Conservation (phyloP, 2,329 filamentous ascomycete species). For the Claviceps maximensis region DNA sequence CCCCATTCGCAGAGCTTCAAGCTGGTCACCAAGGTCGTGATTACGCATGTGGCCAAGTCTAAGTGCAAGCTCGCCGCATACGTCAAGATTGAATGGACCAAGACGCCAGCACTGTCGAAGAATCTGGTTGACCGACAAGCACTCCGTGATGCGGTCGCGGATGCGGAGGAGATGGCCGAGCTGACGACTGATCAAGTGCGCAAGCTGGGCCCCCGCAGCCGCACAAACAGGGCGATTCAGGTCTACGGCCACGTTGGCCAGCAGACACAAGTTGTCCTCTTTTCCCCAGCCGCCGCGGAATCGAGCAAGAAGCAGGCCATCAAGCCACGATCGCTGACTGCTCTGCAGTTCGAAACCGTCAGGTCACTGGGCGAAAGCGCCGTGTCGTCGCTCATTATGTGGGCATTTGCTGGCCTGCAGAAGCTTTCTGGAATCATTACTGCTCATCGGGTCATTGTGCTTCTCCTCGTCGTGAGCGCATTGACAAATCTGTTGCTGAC, state of each 20-base stretch:
- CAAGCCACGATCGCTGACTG: constrained; percentile 47
- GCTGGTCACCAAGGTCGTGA: constrained; percentile 79
- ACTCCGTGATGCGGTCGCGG: constrained; percentile 57
- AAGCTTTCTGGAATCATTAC: constrained; percentile 55
- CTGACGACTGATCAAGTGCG: constrained; percentile 66
- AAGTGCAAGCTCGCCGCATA: constrained; percentile 86
- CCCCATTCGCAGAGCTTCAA: constrained; percentile 69
- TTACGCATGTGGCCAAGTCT: constrained; percentile 84
- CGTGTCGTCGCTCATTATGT: constrained; percentile 64
- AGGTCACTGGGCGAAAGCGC: constrained; percentile 64
- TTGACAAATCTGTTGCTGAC: constrained; percentile 64
- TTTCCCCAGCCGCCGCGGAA: constrained; percentile 36
- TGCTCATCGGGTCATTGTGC: constrained; percentile 62
- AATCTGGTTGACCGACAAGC: constrained; percentile 56
- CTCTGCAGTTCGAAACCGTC: constrained; percentile 59
- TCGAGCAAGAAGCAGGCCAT: constrained; percentile 43
- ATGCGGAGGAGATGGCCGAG: constrained; percentile 63
- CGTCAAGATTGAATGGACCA: constrained; percentile 77
- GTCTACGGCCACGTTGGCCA: constrained; percentile 67
- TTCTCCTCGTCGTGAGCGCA: constrained; percentile 53
- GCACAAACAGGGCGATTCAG: constrained; percentile 64
- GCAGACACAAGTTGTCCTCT: constrained; percentile 49
- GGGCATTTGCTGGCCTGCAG: constrained; percentile 52
- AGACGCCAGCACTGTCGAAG: constrained; percentile 47
- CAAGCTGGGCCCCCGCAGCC: constrained; percentile 57